These are phyloP conservation scores for Funneliformis geosporum DNA, from an alignment of 192 early-diverging fungal genomes.

Conservation along the genomic window DNA sequence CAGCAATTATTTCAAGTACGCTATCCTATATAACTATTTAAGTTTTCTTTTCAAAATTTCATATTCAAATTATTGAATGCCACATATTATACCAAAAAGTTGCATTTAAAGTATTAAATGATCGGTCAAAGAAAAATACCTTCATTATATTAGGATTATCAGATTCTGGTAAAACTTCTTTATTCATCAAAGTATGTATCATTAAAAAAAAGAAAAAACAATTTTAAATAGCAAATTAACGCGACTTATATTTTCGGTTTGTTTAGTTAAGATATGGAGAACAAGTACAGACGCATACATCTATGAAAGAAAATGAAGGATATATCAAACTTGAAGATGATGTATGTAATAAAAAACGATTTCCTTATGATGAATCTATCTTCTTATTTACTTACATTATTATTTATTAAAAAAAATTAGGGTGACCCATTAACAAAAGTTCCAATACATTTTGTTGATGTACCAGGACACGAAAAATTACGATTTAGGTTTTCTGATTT, in stretches of 20 bases:
- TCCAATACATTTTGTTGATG: conserved; percentile 69
- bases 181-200: conserved; percentile 19
- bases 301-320: conserved; percentile 74
- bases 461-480: conserved; percentile 88
- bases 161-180: conserved; percentile 26
- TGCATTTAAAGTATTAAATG: not conserved
- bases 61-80: not conserved
- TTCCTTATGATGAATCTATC: not conserved
- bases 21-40: not conserved
- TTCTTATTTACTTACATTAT: not conserved
- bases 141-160: conserved; percentile 23
- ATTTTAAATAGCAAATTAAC: no score
- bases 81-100: conserved; percentile 1
- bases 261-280: conserved; percentile 42
- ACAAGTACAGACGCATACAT: conserved; percentile 57
- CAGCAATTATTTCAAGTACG: not conserved
- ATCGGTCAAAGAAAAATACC: conserved; percentile 18
- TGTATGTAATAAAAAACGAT: not conserved
- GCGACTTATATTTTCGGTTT: not conserved
- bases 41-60: not conserved
- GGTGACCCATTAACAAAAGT: conserved; percentile 31
- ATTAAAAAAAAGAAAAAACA: not conserved
- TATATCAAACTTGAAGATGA: conserved; percentile 49
- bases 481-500: conserved; percentile 73
- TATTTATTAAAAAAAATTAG: not conserved